Conservation (phyloP, 208 protist species). For the Tritrichomonas foetus region DNA sequence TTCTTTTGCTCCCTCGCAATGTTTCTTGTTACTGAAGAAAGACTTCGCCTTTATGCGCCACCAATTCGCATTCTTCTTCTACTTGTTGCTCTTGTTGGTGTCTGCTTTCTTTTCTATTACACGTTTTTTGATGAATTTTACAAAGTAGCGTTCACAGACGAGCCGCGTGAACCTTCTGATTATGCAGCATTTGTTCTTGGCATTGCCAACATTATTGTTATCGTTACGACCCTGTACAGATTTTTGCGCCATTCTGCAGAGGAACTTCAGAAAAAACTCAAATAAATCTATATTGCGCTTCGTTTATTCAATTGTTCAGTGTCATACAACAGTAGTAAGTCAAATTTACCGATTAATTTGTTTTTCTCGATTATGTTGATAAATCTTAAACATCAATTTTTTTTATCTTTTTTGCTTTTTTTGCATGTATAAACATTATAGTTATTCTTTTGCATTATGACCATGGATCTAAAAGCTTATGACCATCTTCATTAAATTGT, state of each 20-base stretch:
- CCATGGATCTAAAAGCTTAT: no score
- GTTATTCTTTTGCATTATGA: no score
- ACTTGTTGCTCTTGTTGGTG: background rate
- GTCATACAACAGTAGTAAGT: no score
- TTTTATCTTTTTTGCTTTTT: no score
- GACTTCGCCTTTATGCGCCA: background rate
- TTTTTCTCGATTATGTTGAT: no score
- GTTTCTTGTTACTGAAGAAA: background rate
- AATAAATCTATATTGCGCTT: background rate
- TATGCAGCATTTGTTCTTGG: background rate
- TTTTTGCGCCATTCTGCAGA: background rate
- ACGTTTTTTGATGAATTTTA: background rate
- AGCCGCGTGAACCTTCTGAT: background rate
- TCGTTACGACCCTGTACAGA: background rate
- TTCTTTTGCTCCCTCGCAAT: no score
- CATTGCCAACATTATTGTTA: constrained; percentile 22
- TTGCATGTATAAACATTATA: no score
- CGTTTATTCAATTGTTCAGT: background rate
- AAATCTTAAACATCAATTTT: no score
- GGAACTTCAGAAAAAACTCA: background rate
- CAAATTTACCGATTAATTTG: no score
- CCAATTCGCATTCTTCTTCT: background rate
- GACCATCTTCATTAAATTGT: no score
- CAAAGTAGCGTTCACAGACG: constrained; percentile 2
- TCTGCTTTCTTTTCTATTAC: background rate